Evolutionary conservation across 2,329 filamentous ascomycete genomes (phyloP), one percentile per base, ranked within the genome.

Genomic region (Ophiocordyceps unilateralis): DNA sequence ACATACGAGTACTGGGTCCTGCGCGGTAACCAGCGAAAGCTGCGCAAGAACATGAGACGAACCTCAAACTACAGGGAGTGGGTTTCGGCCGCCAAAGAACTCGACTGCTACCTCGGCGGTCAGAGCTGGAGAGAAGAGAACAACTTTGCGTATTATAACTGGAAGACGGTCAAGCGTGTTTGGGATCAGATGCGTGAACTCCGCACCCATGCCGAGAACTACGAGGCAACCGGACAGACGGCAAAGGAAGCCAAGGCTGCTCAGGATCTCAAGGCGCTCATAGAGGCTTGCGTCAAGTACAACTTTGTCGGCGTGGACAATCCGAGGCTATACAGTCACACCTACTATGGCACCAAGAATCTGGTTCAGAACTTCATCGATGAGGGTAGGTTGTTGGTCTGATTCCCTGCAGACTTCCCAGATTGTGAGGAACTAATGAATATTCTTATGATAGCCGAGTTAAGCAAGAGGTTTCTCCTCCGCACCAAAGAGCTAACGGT

Each of bases 251-350:
- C 63, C 41, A 66, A 72, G 46, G 71, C 78, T 0, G 67, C 86
- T 3, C 82, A 91, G 48, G 85, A 91, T 44, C 69, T 98, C 44
- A 81, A 78, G 47, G 72, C 72, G 1, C 63, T 96, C 45, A 67
- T 93, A 17, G 86, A 94, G 64, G 85, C 84, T 12, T 96, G 88
- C 57, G 82, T 95, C 52, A 98, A 95, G 71, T 93, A 88, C 62
- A 96, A 98, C 57, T 98, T 96, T 62, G 86, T 85, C 17, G 91
- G 91, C 0, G 80, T 94, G 14, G 91, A 98, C 60, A 96, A 94
- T 53, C 78, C 89, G 10, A 75, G 86, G 43, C 65, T 98, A n/a
- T 98, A 98, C 59, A 93, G 85, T 53, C 88, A 96, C 63, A 93
- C 89, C 3, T 98, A 98, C 58, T 94, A 87, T 52, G 91, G 91